Evolutionary conservation across 177 flowering plant species (phyloP), one percentile per base, ranked within the genome.

Genomic region (Vitis hybrid): DNA sequence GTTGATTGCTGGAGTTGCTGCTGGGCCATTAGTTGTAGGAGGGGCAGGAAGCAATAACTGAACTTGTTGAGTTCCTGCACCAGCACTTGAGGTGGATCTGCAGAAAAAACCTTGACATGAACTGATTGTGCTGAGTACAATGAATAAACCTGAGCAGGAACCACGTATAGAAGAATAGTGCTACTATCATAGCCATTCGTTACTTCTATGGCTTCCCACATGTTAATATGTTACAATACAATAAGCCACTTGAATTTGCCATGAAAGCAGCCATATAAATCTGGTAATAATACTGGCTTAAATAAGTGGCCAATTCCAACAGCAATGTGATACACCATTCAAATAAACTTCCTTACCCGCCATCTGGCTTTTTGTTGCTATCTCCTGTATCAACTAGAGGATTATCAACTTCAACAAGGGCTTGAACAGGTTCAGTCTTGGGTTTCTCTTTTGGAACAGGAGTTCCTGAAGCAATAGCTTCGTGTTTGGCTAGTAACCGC

Each of bases 401-500:
- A 71, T 73, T 70, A 38, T 59, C 72, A 14, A 76, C 82, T 71
- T 79, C 81, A 4, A 78, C 77, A 12, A 79, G 75, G 38, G 80
- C 75, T 67, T 62, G 69, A 70, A 67, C 53, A 75, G 82, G 59
- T 71, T 79, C 81, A 68, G 80, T 44, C 73, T 82, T 82, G 19
- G 83, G 76, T 66, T 81, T 81, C 56, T 76, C 82, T 13, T 54
- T 38, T 50, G 24, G 77, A 73, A 57, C 50, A 60, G 76, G 13
- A 54, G 70, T 79, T 73, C 88, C 90, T 13, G 85, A 82, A 72
- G 87, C 73, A 69, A 87, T 81, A 47, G 81, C 44, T 70, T 87
- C 89, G 72, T 87, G 87, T 73, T 79, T 87, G 61, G 81, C 81
- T 17, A 87, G 71, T n/a, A 85, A 49, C 18, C 85, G 83, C 73